Evolutionary conservation across 495 filamentous ascomycete species (phyloP).

Genomic region (Neurospora africana): DNA sequence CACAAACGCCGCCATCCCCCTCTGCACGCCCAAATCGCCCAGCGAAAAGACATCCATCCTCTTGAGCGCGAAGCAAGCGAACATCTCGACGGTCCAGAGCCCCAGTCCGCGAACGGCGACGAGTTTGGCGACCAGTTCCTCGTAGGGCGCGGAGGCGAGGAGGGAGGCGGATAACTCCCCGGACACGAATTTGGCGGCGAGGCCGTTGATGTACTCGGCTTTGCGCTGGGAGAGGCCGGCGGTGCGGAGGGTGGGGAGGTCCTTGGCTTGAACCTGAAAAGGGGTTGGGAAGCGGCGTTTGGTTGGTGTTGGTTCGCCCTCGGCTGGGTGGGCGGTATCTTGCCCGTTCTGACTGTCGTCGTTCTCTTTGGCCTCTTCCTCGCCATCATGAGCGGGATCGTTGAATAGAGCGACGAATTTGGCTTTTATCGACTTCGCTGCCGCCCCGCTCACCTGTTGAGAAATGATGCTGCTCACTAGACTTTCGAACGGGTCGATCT

Average conservation of each 20-base stretch:
- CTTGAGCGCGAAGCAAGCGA: slow-evolving; percentile 84
- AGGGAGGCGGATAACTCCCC: slow-evolving; percentile 67
- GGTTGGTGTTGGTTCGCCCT: slow-evolving; percentile 16
- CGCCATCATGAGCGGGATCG: no score
- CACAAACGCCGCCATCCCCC: slow-evolving; percentile 81
- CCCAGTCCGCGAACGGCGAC: slow-evolving; percentile 83
- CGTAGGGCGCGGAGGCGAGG: slow-evolving; percentile 67
- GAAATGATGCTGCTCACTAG: slow-evolving; percentile 81
- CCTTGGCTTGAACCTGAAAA: slow-evolving; percentile 48
- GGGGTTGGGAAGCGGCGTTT: slow-evolving; percentile 59
- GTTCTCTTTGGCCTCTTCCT: no score
- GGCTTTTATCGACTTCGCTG: slow-evolving; percentile 74
- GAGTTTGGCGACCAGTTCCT: slow-evolving; percentile 71
- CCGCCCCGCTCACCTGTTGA: slow-evolving; percentile 90
- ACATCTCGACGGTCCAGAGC: slow-evolving; percentile 94
- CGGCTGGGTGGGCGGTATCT: background rate
- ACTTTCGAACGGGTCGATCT: slow-evolving; percentile 77
- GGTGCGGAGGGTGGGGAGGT: slow-evolving; percentile 57
- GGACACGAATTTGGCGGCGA: slow-evolving; percentile 67
- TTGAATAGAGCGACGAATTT: slow-evolving; percentile 84
- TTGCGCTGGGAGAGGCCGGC: slow-evolving; percentile 87
- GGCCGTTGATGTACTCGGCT: slow-evolving; percentile 82
- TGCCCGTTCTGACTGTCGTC: no score
- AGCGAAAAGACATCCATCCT: slow-evolving; percentile 86
- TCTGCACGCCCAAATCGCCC: slow-evolving; percentile 89